These are phyloP conservation scores for Emiliania huxleyi DNA, from an alignment of 78 protist genomes.

Conservation along the genomic window DNA sequence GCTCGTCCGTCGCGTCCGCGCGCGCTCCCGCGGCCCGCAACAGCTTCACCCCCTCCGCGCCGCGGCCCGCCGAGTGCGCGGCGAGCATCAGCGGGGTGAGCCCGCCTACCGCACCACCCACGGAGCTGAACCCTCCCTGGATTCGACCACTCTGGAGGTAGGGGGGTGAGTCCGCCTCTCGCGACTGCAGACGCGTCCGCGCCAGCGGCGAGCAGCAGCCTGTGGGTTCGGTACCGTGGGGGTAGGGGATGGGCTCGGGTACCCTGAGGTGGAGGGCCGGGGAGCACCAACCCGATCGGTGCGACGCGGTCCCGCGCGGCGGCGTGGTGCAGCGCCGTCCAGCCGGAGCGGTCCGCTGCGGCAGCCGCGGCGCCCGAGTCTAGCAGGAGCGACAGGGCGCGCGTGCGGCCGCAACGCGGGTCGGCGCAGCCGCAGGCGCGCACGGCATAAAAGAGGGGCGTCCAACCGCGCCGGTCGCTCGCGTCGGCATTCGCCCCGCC, in stretches of 20 bases:
- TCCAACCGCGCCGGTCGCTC: not conserved
- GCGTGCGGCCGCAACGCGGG: not conserved
- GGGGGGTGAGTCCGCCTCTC: not conserved
- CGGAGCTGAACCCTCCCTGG: no score
- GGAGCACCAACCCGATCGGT: not conserved
- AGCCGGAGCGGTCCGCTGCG: not conserved
- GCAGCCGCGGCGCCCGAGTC: not conserved
- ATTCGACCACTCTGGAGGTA: no score
- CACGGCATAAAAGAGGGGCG: not conserved
- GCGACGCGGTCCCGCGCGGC: not conserved
- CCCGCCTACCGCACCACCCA: no score
- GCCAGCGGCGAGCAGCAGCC: not conserved
- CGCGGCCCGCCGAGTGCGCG: not conserved
- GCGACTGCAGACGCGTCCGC: not conserved
- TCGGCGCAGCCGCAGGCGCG: not conserved
- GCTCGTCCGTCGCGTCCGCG: no score
- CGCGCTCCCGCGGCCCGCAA: no score
- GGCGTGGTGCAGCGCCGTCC: not conserved
- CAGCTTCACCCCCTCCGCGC: no score
- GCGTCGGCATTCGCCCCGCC: not conserved
- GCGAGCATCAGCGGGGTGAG: not conserved
- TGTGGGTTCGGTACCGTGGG: not conserved
- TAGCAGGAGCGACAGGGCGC: not conserved
- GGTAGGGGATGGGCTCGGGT: not conserved
- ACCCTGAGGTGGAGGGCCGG: not conserved